Conservation (phyloP, 2,329 filamentous ascomycete genomes). For the Zymoseptoria brevis region DNA sequence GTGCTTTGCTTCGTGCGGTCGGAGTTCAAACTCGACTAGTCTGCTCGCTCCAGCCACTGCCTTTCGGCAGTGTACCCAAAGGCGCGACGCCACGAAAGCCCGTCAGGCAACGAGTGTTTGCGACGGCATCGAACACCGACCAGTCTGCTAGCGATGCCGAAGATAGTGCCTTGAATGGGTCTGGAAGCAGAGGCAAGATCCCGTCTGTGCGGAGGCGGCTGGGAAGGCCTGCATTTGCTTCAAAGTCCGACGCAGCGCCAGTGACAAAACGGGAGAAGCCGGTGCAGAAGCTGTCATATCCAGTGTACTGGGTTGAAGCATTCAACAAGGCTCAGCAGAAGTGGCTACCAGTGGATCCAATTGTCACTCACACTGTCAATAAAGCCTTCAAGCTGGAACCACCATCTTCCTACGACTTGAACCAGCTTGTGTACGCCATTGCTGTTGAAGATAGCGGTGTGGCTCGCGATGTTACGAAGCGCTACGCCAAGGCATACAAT, state of each 20-base stretch:
- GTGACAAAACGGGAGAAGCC: slow-evolving; percentile 30
- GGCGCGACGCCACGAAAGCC: slow-evolving; percentile 36
- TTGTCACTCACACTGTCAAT: slow-evolving; percentile 73
- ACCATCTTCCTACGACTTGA: slow-evolving; percentile 66
- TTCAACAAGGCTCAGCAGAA: slow-evolving; percentile 80
- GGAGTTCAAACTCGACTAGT: slow-evolving; percentile 76
- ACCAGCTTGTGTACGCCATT: slow-evolving; percentile 73
- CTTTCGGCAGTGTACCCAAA: slow-evolving; percentile 51
- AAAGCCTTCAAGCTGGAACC: slow-evolving; percentile 74
- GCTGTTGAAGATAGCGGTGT: slow-evolving; percentile 74
- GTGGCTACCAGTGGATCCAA: slow-evolving; percentile 81
- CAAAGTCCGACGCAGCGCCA: slow-evolving; percentile 4
- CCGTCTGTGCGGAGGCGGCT: slow-evolving; percentile 26
- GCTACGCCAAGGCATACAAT: slow-evolving; percentile 82
- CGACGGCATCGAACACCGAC: slow-evolving; percentile 19
- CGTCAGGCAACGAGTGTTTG: slow-evolving; percentile 29
- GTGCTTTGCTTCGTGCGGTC: slow-evolving; percentile 73
- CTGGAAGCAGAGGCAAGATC: slow-evolving; percentile 17
- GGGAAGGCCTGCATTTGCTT: slow-evolving; percentile 25
- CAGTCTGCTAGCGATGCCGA: slow-evolving; percentile 14
- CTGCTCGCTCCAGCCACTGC: slow-evolving; percentile 78
- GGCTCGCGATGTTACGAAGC: slow-evolving; percentile 74
- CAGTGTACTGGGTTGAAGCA: slow-evolving; percentile 90
- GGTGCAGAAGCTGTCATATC: slow-evolving; percentile 64
- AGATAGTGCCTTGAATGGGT: slow-evolving; percentile 16